Conservation (phyloP, 176 grass and related monocot species). For the Aegilops longissima region DNA sequence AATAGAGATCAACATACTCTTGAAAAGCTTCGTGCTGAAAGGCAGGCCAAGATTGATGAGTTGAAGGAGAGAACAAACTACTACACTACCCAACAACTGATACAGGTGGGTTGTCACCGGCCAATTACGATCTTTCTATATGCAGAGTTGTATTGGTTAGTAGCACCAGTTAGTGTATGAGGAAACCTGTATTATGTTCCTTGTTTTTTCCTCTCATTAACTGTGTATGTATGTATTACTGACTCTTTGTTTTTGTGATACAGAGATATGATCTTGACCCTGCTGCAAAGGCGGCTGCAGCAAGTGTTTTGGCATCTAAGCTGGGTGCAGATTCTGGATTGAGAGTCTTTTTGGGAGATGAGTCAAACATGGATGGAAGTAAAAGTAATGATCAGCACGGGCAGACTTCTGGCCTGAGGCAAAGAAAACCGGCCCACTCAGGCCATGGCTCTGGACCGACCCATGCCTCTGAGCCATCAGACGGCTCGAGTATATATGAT, state of each 20-base stretch:
- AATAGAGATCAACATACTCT: constrained; percentile 72
- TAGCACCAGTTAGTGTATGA: not conserved
- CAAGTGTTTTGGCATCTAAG: constrained; percentile 90
- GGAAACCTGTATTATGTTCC: not conserved
- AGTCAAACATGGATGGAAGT: constrained; percentile 36
- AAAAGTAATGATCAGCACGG: constrained; percentile 44
- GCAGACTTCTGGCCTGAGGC: constrained; percentile 47
- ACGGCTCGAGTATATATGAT: constrained; percentile 37
- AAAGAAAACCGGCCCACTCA: constrained; percentile 47
- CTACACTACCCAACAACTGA: constrained; percentile 89
- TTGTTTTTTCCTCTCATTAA: not conserved
- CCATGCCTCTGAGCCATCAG: constrained; percentile 29
- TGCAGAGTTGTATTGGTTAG: not conserved
- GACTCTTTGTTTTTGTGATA: constrained; percentile 17
- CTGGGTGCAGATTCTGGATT: constrained; percentile 80
- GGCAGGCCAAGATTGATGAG: constrained; percentile 84
- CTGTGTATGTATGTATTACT: not conserved
- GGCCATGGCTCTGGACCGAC: constrained; percentile 1
- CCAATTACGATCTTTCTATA: not conserved
- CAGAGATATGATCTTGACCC: constrained; percentile 98
- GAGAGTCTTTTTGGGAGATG: constrained; percentile 72
- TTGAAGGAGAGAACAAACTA: constrained; percentile 96
- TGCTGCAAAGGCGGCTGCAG: constrained; percentile 85
- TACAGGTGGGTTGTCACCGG: constrained; percentile 50
- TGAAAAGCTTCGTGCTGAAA: constrained; percentile 81